Base-by-base conservation (phyloP, 805 yeast species). In the Scheffersomyces lignosus region DNA sequence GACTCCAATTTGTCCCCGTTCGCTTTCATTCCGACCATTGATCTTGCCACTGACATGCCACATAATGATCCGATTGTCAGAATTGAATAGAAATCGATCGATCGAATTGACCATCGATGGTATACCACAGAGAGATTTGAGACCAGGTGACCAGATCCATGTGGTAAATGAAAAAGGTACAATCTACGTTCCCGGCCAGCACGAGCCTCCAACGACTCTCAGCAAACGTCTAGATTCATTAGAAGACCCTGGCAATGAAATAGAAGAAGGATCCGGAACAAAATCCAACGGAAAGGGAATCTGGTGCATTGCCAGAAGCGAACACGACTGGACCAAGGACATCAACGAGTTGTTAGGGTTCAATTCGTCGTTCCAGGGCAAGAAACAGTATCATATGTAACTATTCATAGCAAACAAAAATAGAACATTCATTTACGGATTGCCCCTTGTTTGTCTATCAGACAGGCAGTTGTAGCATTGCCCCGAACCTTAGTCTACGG, bases 1-100 rank as follows among this genome's bases (percentile, higher is more conserved):
- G 22, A 86, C 96, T 0, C 97, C 97, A 8, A 87, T 90, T 34
- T 89, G 96, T 54, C 97, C 98, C 5, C 64, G 96, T 39, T 85
- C 95, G 10, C 68, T 90, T 18, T 83, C 93, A n/a, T 90, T 90
- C 58, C 67, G 98, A 52, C 98, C 97, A 3, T 63, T 90, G 32
- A 73, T 90, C 5, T 68, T 90, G 37, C 97, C 98, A 0, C 71
- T 83, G 17, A 73, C 83, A 2, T 81, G 95, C 3, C 87, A 83
- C 49, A 80, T 91, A 15, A 76, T 73, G 62, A 72, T 86, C 26
- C 73, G 74, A 49, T 71, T 85, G 13, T 70, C 78, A 3, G 66
- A 75, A n/a, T 73, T 73, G 28, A 64, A 70, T 43, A 50, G 76
- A 24, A 65, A 66, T 39, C 50, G 54, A 20, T 43, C 53, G 29